Percentiles rank a stretch among this genome's conserved stretches.
Conservation (phyloP, 495 filamentous ascomycete species). For the Tetracladium marchalianum region DNA sequence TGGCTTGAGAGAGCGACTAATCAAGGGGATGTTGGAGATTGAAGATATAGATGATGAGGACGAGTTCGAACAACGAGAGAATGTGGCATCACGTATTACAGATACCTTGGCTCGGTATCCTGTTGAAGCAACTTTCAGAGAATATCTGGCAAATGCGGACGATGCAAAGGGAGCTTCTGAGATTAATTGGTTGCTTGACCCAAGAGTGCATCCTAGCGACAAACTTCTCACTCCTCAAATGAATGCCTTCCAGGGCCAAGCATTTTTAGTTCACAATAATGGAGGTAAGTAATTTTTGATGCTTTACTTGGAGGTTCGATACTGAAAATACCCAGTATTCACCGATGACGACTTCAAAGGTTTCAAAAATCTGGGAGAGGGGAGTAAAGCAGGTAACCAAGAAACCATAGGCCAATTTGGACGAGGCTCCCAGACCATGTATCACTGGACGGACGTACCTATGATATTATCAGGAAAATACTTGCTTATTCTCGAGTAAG, state of each 20-base stretch:
- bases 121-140: constrained; percentile 28
- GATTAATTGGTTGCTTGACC: constrained; percentile 29
- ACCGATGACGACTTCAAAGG: constrained; percentile 27
- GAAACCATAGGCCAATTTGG: constrained; percentile 32
- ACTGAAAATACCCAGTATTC: constrained; percentile 17
- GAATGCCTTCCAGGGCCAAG: constrained; percentile 24
- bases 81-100: constrained; percentile 22
- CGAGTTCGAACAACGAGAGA: constrained; percentile 31
- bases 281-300: constrained; percentile 13
- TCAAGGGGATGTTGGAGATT: constrained; percentile 19
- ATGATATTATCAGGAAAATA: constrained; percentile 29
- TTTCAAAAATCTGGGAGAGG: constrained; percentile 29
- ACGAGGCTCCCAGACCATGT: constrained; percentile 33
- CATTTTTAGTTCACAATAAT: constrained; percentile 30
- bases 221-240: constrained; percentile 21
- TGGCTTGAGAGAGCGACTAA: constrained; percentile 14
- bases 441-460: constrained; percentile 34
- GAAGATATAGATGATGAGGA: constrained; percentile 26
- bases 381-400: constrained; percentile 25
- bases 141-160: constrained; percentile 36
- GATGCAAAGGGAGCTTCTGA: constrained; percentile 24
- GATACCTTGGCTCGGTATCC: constrained; percentile 31
- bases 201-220: constrained; percentile 4
- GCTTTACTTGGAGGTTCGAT: background rate
- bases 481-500: constrained; percentile 30